Percentiles rank a stretch among this genome's conserved stretches.
These are phyloP conservation scores for Mycena maculata DNA, from an alignment of 768 basidiomycete genomes.

Conservation along the genomic window DNA sequence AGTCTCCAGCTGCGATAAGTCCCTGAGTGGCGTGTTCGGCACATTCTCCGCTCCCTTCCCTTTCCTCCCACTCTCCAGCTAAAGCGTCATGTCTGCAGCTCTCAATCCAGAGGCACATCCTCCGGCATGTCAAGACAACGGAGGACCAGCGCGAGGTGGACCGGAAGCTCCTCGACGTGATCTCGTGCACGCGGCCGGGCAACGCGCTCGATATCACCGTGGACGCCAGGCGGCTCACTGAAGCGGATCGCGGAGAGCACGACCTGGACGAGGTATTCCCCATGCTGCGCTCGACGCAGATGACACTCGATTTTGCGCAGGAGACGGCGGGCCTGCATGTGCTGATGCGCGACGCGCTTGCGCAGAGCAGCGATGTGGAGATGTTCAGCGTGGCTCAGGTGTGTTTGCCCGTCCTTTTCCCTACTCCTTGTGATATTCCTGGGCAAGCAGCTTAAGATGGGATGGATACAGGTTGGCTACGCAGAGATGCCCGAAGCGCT, in stretches of 20 bases:
- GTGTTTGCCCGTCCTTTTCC: background rate
- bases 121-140: constrained; percentile 59
- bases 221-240: constrained; percentile 21
- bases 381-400: constrained; percentile 72
- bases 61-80: constrained; percentile 25
- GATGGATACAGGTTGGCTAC: constrained; percentile 54
- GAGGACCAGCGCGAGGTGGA: constrained; percentile 49
- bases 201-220: constrained; percentile 24
- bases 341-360: constrained; percentile 69
- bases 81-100: constrained; percentile 46
- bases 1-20: constrained; percentile 63
- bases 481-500: constrained; percentile 85
- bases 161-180: constrained; percentile 47
- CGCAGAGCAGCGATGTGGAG: constrained; percentile 68
- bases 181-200: constrained; percentile 33
- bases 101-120: constrained; percentile 64
- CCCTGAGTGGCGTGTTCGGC: constrained; percentile 62
- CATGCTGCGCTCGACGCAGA: constrained; percentile 48
- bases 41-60: constrained; percentile 58
- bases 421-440: background rate
- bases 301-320: constrained; percentile 57
- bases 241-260: background rate
- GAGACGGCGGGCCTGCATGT: constrained; percentile 69
- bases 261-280: constrained; percentile 34
- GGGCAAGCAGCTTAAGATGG: background rate